phyloP scores from a whole-genome alignment of 2,329 filamentous ascomycete species.

The Aspergillus uvarum region DNA sequence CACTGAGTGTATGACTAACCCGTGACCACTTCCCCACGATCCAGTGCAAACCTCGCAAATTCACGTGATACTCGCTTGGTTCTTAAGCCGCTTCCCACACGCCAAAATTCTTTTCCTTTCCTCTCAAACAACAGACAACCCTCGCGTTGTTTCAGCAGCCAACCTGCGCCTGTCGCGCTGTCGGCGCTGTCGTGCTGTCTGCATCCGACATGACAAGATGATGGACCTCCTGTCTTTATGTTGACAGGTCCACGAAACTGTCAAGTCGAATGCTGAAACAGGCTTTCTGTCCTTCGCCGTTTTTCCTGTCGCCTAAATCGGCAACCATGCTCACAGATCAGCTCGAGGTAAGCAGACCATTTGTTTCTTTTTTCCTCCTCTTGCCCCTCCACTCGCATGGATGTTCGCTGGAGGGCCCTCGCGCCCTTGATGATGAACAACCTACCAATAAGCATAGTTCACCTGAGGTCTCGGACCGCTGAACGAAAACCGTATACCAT shows the following conservation, averaged over 20 bases:
- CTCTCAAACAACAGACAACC: neutral
- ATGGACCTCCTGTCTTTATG: neutral
- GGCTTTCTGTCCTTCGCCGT: neutral
- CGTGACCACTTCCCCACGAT: neutral
- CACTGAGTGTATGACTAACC: neutral
- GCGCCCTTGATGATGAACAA: constrained; percentile 37
- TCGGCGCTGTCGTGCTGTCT: neutral
- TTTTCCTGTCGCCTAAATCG: neutral
- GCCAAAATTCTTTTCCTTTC: neutral
- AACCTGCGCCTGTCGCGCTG: neutral
- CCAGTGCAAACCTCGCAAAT: neutral
- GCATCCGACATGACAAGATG: neutral
- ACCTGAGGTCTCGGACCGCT: constrained; percentile 42
- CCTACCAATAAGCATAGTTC: constrained; percentile 44
- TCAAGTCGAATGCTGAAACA: neutral
- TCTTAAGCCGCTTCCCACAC: neutral
- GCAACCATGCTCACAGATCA: constrained; percentile 5
- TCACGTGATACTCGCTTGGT: neutral
- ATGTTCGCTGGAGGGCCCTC: constrained; percentile 1
- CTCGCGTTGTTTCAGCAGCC: neutral
- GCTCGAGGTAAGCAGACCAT: constrained; percentile 22
- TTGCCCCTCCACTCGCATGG: constrained; percentile 6
- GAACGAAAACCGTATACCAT: constrained; percentile 44
- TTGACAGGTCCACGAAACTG: neutral
- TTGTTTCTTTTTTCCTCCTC: constrained; percentile 7